These are phyloP conservation scores for Coemansia erecta DNA, from an alignment of 192 early-diverging fungal species.

Conservation along the genomic window DNA sequence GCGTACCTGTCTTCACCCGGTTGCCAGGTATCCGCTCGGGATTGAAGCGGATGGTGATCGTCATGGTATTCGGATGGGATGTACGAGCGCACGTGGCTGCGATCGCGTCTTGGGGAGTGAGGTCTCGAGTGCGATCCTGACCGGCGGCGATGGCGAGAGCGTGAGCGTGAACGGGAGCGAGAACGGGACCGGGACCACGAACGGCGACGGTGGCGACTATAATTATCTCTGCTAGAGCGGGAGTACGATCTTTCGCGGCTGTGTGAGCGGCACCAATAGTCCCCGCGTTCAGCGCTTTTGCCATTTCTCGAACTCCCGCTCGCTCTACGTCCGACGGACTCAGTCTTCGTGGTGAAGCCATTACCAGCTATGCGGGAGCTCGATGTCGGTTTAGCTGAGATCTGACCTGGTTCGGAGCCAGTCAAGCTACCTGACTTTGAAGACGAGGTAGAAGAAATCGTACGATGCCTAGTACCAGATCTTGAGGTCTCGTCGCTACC, in stretches of 20 bases:
- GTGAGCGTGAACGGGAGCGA: background rate
- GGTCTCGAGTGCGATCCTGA: conserved; percentile 11
- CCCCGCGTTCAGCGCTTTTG: no score
- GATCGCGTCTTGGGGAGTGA: background rate
- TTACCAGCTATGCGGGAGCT: no score
- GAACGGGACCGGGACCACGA: background rate
- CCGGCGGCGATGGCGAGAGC: background rate
- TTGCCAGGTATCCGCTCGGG: background rate
- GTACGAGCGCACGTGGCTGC: no score
- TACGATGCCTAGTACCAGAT: no score
- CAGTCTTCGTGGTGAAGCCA: no score
- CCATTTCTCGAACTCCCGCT: no score
- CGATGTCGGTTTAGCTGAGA: no score
- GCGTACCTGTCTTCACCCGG: background rate
- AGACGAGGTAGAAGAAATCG: no score
- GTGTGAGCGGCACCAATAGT: background rate
- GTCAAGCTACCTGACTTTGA: no score
- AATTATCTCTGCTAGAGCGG: background rate
- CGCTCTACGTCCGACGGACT: no score
- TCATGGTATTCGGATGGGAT: background rate
- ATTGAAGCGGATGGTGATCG: background rate
- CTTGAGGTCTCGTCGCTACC: no score
- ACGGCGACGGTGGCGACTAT: background rate
- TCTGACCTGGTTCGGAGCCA: no score
- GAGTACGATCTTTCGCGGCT: background rate